These are phyloP conservation scores for Trametes sanguinea DNA, from an alignment of 768 basidiomycete genomes.

Conservation along the genomic window DNA sequence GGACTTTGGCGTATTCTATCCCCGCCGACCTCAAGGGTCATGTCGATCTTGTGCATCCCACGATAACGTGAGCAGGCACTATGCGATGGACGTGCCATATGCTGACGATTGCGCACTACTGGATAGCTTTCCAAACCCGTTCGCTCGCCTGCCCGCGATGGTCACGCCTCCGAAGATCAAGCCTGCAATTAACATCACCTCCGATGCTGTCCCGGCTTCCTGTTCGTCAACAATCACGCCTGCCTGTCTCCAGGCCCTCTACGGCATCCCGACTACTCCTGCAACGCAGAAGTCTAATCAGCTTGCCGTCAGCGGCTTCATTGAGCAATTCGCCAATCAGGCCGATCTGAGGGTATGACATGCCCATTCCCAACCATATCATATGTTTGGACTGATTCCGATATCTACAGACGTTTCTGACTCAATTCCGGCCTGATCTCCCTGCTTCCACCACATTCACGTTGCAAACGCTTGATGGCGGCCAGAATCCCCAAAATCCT, in stretches of 20 bases:
- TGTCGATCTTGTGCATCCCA: conserved; percentile 38
- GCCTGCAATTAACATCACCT: conserved; percentile 27
- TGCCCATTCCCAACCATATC: background rate
- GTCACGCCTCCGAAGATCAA: background rate
- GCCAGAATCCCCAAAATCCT: conserved; percentile 29
- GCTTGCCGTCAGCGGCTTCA: conserved; percentile 37
- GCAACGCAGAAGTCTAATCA: conserved; percentile 29
- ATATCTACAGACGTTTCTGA: conserved; percentile 30
- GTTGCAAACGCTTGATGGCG: conserved; percentile 33
- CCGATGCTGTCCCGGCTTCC: conserved; percentile 29
- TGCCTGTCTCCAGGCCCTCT: conserved; percentile 36
- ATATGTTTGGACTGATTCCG: conserved; percentile 40
- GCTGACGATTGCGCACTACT: conserved; percentile 22
- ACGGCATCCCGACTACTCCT: conserved; percentile 38
- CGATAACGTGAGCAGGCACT: conserved; percentile 8
- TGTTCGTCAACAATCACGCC: conserved; percentile 33
- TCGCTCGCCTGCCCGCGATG: conserved; percentile 6
- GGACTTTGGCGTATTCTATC: conserved; percentile 41
- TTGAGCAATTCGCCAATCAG: conserved; percentile 36
- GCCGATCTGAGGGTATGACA: conserved; percentile 31
- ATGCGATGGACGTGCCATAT: background rate
- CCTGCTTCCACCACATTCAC: conserved; percentile 27
- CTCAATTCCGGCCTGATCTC: conserved; percentile 28
- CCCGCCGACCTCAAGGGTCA: conserved; percentile 35
- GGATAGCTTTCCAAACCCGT: conserved; percentile 40